Evolutionary conservation across 805 yeast species (phyloP).

Genomic region (Kodamaea hsintzibuensis): DNA sequence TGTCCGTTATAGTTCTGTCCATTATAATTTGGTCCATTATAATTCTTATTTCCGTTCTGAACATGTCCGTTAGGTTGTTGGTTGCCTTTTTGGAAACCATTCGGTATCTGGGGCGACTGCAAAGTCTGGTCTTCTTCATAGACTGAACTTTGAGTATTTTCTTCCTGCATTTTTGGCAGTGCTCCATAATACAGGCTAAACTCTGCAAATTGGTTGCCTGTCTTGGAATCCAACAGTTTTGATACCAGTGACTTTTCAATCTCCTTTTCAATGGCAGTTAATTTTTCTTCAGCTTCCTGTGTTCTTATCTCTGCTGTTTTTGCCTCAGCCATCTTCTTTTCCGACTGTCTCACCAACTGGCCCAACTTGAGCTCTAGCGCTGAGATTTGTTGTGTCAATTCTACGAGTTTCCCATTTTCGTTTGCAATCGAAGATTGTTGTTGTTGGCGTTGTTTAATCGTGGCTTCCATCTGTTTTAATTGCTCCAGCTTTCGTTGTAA

Average conservation of each 20-base stretch:
- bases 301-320: background rate
- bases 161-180: background rate
- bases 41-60: background rate
- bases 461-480: conserved; percentile 16
- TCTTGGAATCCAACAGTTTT: background rate
- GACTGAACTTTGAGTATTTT: background rate
- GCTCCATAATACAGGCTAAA: background rate
- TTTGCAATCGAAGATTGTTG: background rate
- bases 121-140: background rate
- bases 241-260: background rate
- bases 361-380: conserved; percentile 20
- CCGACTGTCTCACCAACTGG: conserved; percentile 20
- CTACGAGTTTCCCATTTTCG: background rate
- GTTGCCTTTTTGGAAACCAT: background rate
- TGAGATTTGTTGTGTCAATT: conserved; percentile 10
- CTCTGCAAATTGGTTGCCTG: background rate
- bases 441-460: background rate
- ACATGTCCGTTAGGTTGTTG: background rate
- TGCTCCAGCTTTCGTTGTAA: conserved; percentile 21
- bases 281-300: background rate
- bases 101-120: background rate
- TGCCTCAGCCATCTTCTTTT: conserved; percentile 19
- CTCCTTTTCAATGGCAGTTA: conserved; percentile 1
- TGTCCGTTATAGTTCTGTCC: background rate
- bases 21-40: background rate